A percentile compares a stretch with the other conserved stretches of the same genome.
Evolutionary conservation across 495 filamentous ascomycete genomes (phyloP).

Genomic region (Xylaria cubensis): DNA sequence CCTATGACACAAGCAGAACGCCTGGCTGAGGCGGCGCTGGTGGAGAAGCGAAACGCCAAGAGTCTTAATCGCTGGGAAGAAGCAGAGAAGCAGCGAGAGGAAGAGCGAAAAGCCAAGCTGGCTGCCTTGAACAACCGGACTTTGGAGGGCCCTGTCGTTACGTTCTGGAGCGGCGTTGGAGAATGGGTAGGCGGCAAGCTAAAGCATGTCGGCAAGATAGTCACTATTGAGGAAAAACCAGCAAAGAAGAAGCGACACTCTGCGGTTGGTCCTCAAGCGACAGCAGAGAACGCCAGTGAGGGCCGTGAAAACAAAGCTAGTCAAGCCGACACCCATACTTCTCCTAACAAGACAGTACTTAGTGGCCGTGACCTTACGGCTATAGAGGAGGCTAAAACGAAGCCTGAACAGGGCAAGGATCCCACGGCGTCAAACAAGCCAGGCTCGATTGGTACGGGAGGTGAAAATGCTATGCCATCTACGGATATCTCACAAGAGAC

Average conservation of each 20-base stretch:
- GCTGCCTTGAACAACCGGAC: conserved; percentile 85
- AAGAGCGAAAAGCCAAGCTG: conserved; percentile 79
- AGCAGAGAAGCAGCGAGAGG: conserved; percentile 82
- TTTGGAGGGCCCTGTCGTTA: conserved; percentile 87
- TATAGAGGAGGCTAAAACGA: conserved; percentile 21
- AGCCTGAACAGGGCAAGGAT: conserved; percentile 30
- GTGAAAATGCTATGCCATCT: not conserved
- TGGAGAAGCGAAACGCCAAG: conserved; percentile 85
- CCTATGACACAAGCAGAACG: conserved; percentile 90
- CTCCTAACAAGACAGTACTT: conserved; percentile 34
- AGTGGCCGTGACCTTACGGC: not conserved
- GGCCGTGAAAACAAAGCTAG: conserved; percentile 42
- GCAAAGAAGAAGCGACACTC: conserved; percentile 55
- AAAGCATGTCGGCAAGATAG: conserved; percentile 73
- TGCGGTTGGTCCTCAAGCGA: conserved; percentile 31
- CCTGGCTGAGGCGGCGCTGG: conserved; percentile 79
- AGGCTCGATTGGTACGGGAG: not conserved
- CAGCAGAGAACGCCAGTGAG: conserved; percentile 37
- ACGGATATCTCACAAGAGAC: not conserved
- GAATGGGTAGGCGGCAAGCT: conserved; percentile 73
- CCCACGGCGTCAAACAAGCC: not conserved
- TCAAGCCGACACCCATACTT: conserved; percentile 30
- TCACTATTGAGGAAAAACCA: conserved; percentile 63
- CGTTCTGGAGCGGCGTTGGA: conserved; percentile 89
- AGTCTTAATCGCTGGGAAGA: conserved; percentile 95